These are phyloP conservation scores for Paecilomyces sp. DNA, from an alignment of 2,329 filamentous ascomycete genomes.

Conservation along the genomic window DNA sequence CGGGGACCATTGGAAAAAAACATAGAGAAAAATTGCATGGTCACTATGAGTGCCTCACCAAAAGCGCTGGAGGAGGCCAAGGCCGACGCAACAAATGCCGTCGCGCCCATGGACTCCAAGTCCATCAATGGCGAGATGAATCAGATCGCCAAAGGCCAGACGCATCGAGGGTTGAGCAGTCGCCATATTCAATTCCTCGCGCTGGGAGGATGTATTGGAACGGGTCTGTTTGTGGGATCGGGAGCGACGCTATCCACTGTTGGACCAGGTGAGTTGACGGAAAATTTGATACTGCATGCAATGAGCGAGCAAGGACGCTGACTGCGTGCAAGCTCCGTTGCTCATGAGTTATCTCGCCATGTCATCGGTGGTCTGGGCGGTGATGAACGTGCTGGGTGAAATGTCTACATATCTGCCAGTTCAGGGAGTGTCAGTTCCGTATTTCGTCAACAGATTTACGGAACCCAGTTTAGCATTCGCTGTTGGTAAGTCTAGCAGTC, in stretches of 20 bases:
- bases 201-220: constrained; percentile 36
- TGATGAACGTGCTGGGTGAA: constrained; percentile 46
- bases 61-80: not conserved
- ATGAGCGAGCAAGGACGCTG: not conserved
- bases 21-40: not conserved
- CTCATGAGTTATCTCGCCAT: constrained; percentile 32
- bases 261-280: constrained; percentile 32
- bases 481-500: constrained; percentile 15
- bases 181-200: constrained; percentile 24
- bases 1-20: not conserved
- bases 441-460: constrained; percentile 49
- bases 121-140: constrained; percentile 4
- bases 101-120: constrained; percentile 3
- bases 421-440: constrained; percentile 46
- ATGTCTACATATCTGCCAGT: constrained; percentile 53
- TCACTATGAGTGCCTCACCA: constrained; percentile 4
- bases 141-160: constrained; percentile 1
- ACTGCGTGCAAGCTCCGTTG: constrained; percentile 17
- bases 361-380: constrained; percentile 29
- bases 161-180: constrained; percentile 17
- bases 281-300: not conserved
- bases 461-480: constrained; percentile 53
- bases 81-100: not conserved
- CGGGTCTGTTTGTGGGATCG: constrained; percentile 48
- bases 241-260: constrained; percentile 41